These are phyloP conservation scores for Quercus berberidifolia DNA, from an alignment of 306 rosid genomes.

Conservation along the genomic window DNA sequence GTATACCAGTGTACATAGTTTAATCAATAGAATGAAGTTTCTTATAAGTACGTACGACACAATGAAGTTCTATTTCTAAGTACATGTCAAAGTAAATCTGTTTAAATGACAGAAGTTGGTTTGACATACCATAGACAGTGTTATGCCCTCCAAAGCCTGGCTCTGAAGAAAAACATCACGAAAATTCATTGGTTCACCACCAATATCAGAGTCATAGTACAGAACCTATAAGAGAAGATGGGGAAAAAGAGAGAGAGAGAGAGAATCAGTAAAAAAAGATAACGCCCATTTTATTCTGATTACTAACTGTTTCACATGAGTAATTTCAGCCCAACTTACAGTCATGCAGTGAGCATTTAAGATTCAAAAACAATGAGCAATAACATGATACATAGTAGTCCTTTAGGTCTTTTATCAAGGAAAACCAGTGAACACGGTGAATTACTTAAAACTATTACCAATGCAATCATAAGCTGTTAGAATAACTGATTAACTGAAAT, in stretches of 20 bases:
- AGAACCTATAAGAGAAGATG: constrained; percentile 50
- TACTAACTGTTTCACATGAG: neutral
- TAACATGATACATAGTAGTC: neutral
- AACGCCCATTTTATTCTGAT: neutral
- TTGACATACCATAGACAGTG: constrained; percentile 82
- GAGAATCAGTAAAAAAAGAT: constrained; percentile 10
- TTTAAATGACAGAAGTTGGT: constrained; percentile 10
- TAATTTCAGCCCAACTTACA: constrained; percentile 3
- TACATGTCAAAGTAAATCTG: neutral
- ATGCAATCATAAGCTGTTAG: neutral
- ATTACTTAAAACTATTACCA: neutral
- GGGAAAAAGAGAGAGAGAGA: constrained; percentile 11
- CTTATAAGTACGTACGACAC: neutral
- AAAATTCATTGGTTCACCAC: constrained; percentile 85
- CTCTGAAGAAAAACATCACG: constrained; percentile 90
- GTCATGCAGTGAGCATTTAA: neutral
- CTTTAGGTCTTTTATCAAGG: neutral
- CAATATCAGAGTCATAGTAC: constrained; percentile 77
- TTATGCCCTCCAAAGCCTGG: constrained; percentile 93
- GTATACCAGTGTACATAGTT: neutral
- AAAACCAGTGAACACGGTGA: neutral
- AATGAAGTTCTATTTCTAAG: neutral
- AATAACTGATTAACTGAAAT: neutral
- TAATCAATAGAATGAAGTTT: neutral
- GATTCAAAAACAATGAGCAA: neutral